A percentile compares a stretch with the other conserved stretches of the same genome.
Evolutionary conservation across 2,329 filamentous ascomycete species (phyloP).

Genomic region (Botrytis squamosa): DNA sequence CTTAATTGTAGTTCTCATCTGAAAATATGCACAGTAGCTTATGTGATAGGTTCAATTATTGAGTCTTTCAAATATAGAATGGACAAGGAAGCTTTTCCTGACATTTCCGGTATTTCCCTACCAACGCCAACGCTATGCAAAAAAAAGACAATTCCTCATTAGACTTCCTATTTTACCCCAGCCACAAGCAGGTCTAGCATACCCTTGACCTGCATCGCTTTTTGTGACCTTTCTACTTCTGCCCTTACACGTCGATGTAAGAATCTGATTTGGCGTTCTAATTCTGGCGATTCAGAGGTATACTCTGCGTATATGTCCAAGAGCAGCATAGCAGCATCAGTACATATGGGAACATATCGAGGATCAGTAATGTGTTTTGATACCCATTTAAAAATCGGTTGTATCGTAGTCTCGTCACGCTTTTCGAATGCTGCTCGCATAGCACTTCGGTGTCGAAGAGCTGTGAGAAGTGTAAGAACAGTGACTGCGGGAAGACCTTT

Average conservation of each 20-base stretch:
- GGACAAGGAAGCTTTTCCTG: slow-evolving; percentile 22
- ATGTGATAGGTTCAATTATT: slow-evolving; percentile 22
- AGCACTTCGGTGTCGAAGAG: slow-evolving; percentile 83
- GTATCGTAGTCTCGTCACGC: slow-evolving; percentile 76
- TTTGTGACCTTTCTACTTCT: slow-evolving; percentile 80
- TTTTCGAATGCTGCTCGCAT: slow-evolving; percentile 76
- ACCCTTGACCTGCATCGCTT: slow-evolving; percentile 76
- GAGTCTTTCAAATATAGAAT: slow-evolving; percentile 16
- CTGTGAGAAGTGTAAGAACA: slow-evolving; percentile 75
- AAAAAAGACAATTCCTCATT: slow-evolving; percentile 15
- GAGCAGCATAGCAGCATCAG: slow-evolving; percentile 78
- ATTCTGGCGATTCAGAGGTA: slow-evolving; percentile 68
- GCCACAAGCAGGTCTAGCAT: slow-evolving; percentile 81
- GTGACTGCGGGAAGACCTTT: slow-evolving; percentile 56
- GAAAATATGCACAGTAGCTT: background rate
- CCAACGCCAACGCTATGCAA: slow-evolving; percentile 46
- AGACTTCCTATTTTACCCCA: slow-evolving; percentile 39
- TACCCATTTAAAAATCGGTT: slow-evolving; percentile 82
- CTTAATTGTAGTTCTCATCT: background rate
- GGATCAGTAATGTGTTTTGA: slow-evolving; percentile 79
- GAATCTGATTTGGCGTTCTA: slow-evolving; percentile 67
- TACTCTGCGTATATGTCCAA: slow-evolving; percentile 86
- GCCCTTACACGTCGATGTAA: slow-evolving; percentile 69
- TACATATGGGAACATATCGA: slow-evolving; percentile 74
- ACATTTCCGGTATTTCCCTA: slow-evolving; percentile 21